Base-by-base conservation (phyloP, 177 flowering plant genomes). In the Telopea speciosissima region DNA sequence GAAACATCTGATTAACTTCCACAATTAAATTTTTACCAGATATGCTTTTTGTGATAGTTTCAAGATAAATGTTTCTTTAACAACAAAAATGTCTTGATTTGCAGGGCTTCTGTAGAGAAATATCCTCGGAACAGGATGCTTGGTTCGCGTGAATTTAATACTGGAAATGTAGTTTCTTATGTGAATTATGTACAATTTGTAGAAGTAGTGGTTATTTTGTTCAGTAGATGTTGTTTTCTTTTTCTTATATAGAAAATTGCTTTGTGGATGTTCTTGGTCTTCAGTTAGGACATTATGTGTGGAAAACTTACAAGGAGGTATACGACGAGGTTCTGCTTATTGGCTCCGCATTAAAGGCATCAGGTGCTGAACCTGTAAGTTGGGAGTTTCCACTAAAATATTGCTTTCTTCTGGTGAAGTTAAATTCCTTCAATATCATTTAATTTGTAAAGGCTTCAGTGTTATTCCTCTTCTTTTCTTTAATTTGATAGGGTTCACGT, bases 331-430 rank as follows among this genome's bases (percentile, higher is more conserved):
- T 89, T 80, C 76, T 95, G 65, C 69, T 72, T 31, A 78, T 87
- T 69, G 96, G 91, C 74, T 87, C 96, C 73, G 99, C 97, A 3
- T 79, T 95, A 73, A 74, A 91, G 26, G 85, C 84, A 60, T 81
- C 83, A n/a, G 96, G 97, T 62, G 93, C 92, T 73, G 83, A 90
- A 76, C 90, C 96, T 66, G 99, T 95, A 86, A 86, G 93, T 58
- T 5, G 62, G 4, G 17, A 19, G 31, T 1, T 44, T 62, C 9
- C 13, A 17, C 19, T 52, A 11, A 22, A 68, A 44, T 45, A 2
- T 52, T 21, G 61, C 66, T 42, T 44, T 8, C 13, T 23, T 7
- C 4, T 36, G 12, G 1, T n/a, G 19, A 28, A 14, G 8, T 69
- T 69, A 40, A 24, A 42, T 24, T 9, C 23, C 40, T 16, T 31